Base-by-base conservation (phyloP, 2,329 filamentous ascomycete species). In the Xylariales sp. region DNA sequence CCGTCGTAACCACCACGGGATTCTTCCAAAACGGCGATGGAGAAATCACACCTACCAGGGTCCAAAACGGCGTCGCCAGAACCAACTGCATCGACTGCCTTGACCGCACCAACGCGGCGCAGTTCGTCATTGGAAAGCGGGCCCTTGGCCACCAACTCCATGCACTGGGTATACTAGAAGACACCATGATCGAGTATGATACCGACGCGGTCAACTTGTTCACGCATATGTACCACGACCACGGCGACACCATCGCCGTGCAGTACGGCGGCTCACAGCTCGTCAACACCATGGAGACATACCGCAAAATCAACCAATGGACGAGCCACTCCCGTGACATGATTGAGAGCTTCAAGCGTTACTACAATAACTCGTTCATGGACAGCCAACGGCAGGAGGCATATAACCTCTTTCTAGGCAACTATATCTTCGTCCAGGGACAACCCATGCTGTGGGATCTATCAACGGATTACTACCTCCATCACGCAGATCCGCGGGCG, bases 271-370 rank as follows among this genome's bases (percentile, higher is more conserved):
- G 93, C 8, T 97, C 90, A 3, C 93, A 98, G 62, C 76, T 98
- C 1, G 93, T 98, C 54, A 98, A 98, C 60, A 98, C 93, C 0
- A 97, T 98, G 90, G 90, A 95, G 51, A 98, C 93, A 4, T 98
- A 98, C 62, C 86, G 93, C 43, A 97, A 97, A 65, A 95, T 96
- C 61, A 97, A 97, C 52, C 91, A 97, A 61, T 98, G 93, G 93
- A 95, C 89, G 18, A 95, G 88, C 54, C 89, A 95, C 61, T 96
- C 91, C 3, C 79, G 93, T 51, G 93, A 98, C 62, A 97, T 98
- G 91, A 90, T 98, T 16, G 93, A 98, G 66, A 95, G 88, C 61
- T 96, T 98, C 71, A 98, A 97, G 63, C 80, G 93, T 20, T 98
- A 97, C 62, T 98, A 98, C 64, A 95, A 97, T 66, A 98, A 98